Evolutionary conservation across 768 basidiomycete species (phyloP).

Genomic region (Gautieria morchelliformis): DNA sequence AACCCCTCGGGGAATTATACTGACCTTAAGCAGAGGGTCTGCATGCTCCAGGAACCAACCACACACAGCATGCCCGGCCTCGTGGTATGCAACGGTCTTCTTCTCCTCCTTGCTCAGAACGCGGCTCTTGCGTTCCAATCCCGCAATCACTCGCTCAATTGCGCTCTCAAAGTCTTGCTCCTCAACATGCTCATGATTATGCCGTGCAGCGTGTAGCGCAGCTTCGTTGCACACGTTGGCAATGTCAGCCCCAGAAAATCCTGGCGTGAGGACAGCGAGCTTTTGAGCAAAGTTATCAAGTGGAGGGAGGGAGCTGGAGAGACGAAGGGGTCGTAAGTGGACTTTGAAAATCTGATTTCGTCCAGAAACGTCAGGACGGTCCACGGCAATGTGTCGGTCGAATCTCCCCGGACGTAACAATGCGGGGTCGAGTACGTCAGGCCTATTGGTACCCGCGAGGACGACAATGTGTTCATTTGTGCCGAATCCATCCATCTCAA

Average conservation of each 20-base stretch:
- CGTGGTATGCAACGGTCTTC: slow-evolving; percentile 97
- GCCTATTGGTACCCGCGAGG: slow-evolving; percentile 92
- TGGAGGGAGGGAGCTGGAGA: slow-evolving; percentile 45
- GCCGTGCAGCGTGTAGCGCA: slow-evolving; percentile 88
- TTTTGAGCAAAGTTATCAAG: slow-evolving; percentile 69
- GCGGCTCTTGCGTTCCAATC: slow-evolving; percentile 90
- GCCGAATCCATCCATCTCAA: slow-evolving; percentile 99
- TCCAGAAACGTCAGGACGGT: slow-evolving; percentile 89
- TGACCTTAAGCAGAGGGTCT: slow-evolving; percentile 93
- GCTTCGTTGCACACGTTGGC: slow-evolving; percentile 99
- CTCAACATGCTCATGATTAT: slow-evolving; percentile 65
- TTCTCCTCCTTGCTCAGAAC: slow-evolving; percentile 94
- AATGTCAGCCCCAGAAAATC: slow-evolving; percentile 97
- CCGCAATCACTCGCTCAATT: slow-evolving; percentile 96
- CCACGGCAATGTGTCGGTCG: slow-evolving; percentile 93
- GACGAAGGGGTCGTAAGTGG: slow-evolving; percentile 76
- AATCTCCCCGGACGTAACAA: slow-evolving; percentile 97
- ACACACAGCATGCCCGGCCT: slow-evolving; percentile 96
- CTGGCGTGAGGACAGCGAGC: slow-evolving; percentile 91
- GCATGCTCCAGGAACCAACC: slow-evolving; percentile 99
- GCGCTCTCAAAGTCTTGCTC: slow-evolving; percentile 92
- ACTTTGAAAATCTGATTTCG: slow-evolving; percentile 91
- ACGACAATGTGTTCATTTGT: slow-evolving; percentile 97
- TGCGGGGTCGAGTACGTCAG: slow-evolving; percentile 92
- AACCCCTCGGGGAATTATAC: slow-evolving; percentile 94